Evolutionary conservation across 169 alveolate genomes (phyloP).

Genomic region (Cryptosporidium parvum): DNA sequence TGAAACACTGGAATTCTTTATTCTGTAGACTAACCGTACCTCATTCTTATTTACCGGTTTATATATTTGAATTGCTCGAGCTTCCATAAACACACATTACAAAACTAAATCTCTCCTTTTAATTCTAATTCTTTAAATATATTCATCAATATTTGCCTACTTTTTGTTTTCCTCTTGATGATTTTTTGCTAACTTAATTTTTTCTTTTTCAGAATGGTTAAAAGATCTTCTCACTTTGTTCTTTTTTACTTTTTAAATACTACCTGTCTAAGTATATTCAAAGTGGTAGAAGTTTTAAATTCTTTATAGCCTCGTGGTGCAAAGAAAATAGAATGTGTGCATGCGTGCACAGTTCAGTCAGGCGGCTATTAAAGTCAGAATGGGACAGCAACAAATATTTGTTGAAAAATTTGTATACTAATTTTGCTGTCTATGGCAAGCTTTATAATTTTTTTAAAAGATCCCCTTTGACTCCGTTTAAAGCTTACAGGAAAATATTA

Average conservation of each 20-base stretch:
- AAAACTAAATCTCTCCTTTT: conserved; percentile 1
- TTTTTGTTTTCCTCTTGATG: not conserved
- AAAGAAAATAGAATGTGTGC: conserved; percentile 27
- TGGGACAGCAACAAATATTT: not conserved
- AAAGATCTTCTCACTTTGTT: not conserved
- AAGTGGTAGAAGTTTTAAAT: conserved; percentile 60
- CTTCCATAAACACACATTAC: conserved; percentile 70
- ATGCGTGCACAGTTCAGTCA: not conserved
- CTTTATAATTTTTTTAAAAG: too few relatives aligned
- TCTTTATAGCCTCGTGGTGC: conserved; percentile 23
- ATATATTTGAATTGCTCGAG: conserved; percentile 74
- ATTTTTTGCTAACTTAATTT: not conserved
- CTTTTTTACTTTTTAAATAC: not conserved
- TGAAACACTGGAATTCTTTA: conserved; percentile 41
- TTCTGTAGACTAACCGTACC: conserved; percentile 68
- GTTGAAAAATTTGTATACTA: not conserved
- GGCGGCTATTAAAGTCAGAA: not conserved
- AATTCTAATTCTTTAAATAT: not conserved
- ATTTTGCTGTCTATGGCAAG: not conserved
- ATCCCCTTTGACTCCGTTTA: too few relatives aligned
- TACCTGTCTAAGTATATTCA: conserved; percentile 63
- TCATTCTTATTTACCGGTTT: conserved; percentile 75
- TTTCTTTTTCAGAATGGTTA: not conserved
- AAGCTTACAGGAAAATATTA: not conserved
- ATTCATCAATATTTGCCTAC: conserved; percentile 1